Percentiles rank a stretch among this genome's conserved stretches.
Conservation (phyloP, 257 asterid species). For the Eucommia ulmoides region DNA sequence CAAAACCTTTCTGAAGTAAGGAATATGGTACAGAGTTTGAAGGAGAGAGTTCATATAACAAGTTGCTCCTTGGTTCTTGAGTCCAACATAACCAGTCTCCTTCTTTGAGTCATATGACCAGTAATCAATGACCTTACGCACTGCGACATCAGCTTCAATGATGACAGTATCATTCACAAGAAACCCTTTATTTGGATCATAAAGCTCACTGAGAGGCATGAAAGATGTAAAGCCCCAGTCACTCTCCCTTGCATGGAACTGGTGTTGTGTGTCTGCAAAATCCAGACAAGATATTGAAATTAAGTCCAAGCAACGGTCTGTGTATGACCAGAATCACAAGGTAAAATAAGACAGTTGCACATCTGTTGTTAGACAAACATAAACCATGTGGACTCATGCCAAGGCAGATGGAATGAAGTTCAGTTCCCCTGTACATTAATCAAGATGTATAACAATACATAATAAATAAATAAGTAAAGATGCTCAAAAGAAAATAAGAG, state of each 20-base stretch:
- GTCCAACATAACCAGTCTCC: conserved; percentile 37
- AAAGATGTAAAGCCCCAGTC: conserved; percentile 73
- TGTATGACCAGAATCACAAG: not conserved
- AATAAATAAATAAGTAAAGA: no score
- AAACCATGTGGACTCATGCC: not conserved
- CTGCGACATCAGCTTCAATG: conserved; percentile 62
- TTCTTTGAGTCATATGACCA: conserved; percentile 65
- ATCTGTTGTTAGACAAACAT: not conserved
- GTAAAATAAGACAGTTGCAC: not conserved
- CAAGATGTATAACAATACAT: no score
- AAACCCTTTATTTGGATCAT: conserved; percentile 55
- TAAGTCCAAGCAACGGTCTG: conserved; percentile 3
- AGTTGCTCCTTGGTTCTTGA: conserved; percentile 2
- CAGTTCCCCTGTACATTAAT: not conserved
- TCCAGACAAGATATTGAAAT: not conserved
- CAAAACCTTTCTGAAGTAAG: conserved; percentile 2
- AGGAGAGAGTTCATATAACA: conserved; percentile 2
- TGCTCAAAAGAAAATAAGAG: no score
- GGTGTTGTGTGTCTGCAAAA: conserved; percentile 53
- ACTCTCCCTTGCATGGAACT: conserved; percentile 58
- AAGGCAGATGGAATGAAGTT: not conserved
- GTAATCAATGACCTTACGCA: conserved; percentile 48
- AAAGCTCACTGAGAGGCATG: conserved; percentile 60
- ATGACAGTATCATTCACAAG: conserved; percentile 41
- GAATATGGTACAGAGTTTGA: conserved; percentile 3